Evolutionary conservation across 129 eudicot species (phyloP), one percentile per base, ranked within the genome.

Genomic region (Pulicaria dysenterica): DNA sequence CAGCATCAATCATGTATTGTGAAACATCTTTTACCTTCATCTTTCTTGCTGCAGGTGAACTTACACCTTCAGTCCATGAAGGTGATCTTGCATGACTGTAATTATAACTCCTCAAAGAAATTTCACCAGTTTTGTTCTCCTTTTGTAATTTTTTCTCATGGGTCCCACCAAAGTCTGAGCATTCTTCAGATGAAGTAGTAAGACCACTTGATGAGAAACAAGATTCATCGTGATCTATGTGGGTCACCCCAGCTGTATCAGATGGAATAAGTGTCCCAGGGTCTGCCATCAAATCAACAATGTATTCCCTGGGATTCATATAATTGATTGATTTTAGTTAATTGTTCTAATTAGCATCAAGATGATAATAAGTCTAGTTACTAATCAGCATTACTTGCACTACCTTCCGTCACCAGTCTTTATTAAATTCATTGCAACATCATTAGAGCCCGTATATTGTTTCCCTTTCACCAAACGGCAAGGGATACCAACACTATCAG

Each of bases 31-130:
- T 94, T 31, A 90, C 98, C 77, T 90, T 90, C 97, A 84, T 90
- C 76, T 81, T 90, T 5, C 81, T 85, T 39, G 70, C 93, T 59
- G 89, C 97, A 36, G 97, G 96, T 31, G 95, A 90, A 79, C 96
- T 90, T 36, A 94, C 81, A 40, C 98, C 98, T 88, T 94, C 97
- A 1, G 98, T 94, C 98, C 98, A 94, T 5, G 98, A 94, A 78
- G 98, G 97, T 63, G 97, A 90, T 77, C 89, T 76, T 45, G 87
- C 87, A 72, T 81, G 98, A 55, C 80, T 14, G 57, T 83, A 47
- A 64, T 73, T 56, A 72, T 43, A 79, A 37, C 84, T 79, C 60
- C 85, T 86, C 64, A 42, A 8, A 3, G 81, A 50, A 70, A 69
- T 31, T 54, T 74, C 86, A 64, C 59, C 41, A 58, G 44, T 36